Evolutionary conservation across 192 early-diverging fungal genomes (phyloP), one percentile per base, ranked within the genome.

Genomic region (Phlyctochytrium planicorne): DNA sequence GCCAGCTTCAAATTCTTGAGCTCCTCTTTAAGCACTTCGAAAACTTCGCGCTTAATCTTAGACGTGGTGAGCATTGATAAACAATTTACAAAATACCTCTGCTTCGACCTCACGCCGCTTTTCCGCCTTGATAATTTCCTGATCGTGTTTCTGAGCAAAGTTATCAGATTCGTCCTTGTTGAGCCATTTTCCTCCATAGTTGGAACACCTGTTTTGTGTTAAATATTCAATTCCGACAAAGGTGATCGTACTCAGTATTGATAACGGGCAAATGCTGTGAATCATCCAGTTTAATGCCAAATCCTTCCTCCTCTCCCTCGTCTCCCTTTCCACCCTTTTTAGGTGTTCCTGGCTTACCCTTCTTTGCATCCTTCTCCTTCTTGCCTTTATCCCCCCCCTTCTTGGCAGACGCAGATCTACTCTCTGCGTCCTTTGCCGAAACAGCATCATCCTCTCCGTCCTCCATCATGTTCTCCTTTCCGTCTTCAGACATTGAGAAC

Each of bases 101-200:
- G 79, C 65, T 66, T 87, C 84, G 14, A 84, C 86, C 70, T 87
- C 86, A 47, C 70, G 64, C 30, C 86, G 69, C 47, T 87, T 87
- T 24, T 81, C 78, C 30, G 55, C 70, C 63, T 87, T 87, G 52
- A 87, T 81, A 57, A 87, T 87, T 52, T 87, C 86, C 59, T 79
- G 80, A 59, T 87, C 86, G 69, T 86, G 84, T 69, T 79, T 84
- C 66, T 87, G 86, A 10, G 80, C 80, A 65, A 87, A 86, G 64
- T 87, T 87, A 16, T 86, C 80, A 2, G 68, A 32, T 55, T 87
- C 86, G 60, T 87, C 83, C 63, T 86, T 87, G 29, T 63, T 60
- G 23, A 56, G 65, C 86, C 86, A 87, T n/a, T 84, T 72, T 6
- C 61, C 47, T 12, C 17, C 63, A 55, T 76, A 87, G 24, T 50